These are phyloP conservation scores for Eimeria zaria DNA, from an alignment of 169 alveolate genomes.

Conservation along the genomic window DNA sequence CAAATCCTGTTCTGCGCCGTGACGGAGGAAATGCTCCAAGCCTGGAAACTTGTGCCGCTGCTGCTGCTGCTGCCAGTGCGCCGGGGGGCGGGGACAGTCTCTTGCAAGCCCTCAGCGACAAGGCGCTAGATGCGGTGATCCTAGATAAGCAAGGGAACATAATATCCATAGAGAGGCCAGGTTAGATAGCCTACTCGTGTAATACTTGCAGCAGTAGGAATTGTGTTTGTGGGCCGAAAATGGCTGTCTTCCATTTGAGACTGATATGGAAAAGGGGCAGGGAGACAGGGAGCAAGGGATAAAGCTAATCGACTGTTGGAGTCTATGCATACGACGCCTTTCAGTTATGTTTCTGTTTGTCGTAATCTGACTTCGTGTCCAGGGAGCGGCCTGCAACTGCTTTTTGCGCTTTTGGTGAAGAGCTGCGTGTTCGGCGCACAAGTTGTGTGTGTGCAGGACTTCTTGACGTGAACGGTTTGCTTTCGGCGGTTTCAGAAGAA, in stretches of 20 bases:
- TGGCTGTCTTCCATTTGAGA: background rate
- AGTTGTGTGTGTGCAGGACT: constrained; percentile 60
- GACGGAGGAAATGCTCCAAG: constrained; percentile 11
- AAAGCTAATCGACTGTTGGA: background rate
- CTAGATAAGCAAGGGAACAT: constrained; percentile 82
- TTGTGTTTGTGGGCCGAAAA: background rate
- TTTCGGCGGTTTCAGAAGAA: constrained; percentile 66
- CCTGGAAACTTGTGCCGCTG: constrained; percentile 16
- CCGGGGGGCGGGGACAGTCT: constrained; percentile 56
- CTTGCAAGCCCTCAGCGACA: constrained; percentile 39
- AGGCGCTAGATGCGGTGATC: constrained; percentile 69
- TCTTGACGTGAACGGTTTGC: constrained; percentile 72
- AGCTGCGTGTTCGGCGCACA: background rate
- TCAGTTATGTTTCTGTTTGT: background rate
- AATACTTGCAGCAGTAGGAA: background rate
- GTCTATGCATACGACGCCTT: background rate
- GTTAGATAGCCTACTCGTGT: constrained; percentile 9
- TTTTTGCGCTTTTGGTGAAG: background rate
- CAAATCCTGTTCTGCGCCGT: constrained; percentile 70
- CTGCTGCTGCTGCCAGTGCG: constrained; percentile 69
- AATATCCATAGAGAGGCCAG: constrained; percentile 82
- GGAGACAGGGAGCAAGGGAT: background rate
- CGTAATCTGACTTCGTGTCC: background rate
- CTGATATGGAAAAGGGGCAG: background rate
- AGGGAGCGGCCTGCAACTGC: background rate